These are phyloP conservation scores for Globisporangium cederbergense DNA, from an alignment of 352 stramenopile genomes.

Conservation along the genomic window DNA sequence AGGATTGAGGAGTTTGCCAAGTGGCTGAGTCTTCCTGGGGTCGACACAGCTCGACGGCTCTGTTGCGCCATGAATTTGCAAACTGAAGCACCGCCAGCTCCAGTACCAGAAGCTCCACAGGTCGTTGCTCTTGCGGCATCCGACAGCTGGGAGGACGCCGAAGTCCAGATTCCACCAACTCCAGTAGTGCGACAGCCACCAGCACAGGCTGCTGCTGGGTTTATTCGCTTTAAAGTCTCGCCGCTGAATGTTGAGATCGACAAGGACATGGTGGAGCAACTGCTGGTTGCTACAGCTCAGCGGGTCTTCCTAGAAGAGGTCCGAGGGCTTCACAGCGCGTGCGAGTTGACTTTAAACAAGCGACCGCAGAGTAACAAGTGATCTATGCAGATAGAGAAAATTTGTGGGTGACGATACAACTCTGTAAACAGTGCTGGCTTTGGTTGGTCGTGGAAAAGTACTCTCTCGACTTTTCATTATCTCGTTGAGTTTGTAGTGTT, in stretches of 20 bases:
- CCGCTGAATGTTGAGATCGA: conserved; percentile 26
- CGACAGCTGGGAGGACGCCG: conserved; percentile 17
- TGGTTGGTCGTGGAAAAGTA: neutral
- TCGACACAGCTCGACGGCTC: conserved; percentile 24
- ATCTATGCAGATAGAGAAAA: neutral
- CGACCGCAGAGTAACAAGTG: neutral
- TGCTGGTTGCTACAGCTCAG: conserved; percentile 26
- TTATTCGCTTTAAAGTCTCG: conserved; percentile 36
- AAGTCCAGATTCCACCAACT: neutral
- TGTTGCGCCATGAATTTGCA: conserved; percentile 50
- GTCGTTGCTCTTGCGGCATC: conserved; percentile 4
- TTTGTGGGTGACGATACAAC: no score
- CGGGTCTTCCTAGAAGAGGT: conserved; percentile 13
- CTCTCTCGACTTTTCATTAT: neutral
- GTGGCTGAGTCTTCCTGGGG: conserved; percentile 24
- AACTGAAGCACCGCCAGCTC: conserved; percentile 20
- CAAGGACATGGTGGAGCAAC: conserved; percentile 1
- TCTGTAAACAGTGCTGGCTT: neutral
- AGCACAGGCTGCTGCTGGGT: conserved; percentile 14
- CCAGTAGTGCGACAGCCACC: conserved; percentile 2
- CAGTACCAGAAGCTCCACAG: neutral
- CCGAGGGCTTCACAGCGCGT: neutral
- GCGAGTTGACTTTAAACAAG: conserved; percentile 8
- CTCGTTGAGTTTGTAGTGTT: no score
- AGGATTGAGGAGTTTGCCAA: conserved; percentile 32